Base-by-base conservation (phyloP, 2,329 filamentous ascomycete species). In the Coniella lustricola region DNA sequence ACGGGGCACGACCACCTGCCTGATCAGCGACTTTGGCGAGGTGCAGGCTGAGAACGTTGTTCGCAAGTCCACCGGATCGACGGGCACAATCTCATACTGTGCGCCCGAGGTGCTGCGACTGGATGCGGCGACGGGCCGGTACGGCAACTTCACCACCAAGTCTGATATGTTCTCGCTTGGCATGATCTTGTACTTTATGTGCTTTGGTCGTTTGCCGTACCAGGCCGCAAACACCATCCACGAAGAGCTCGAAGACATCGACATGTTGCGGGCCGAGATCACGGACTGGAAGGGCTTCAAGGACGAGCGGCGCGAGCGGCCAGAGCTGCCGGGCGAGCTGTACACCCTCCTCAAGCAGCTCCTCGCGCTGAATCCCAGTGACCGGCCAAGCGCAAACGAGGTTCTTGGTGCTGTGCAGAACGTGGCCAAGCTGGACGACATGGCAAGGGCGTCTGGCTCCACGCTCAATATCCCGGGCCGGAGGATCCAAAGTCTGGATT, bases 111-210 rank as follows among this genome's bases (percentile, higher is more conserved):
- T 98, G 0, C 71, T 98, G 25, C 82, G 78, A 44, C 77, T 78
- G 56, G 84, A 82, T 49, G 67, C 77, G 0, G 74, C 25, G 25
- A 29, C 73, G 22, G 91, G 91, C 0, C 77, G 77, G 1, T 91
- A 87, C 58, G 90, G 87, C 7, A 95, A 97, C 62, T 98, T 98
- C 60, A 95, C 90, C 0, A 90, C 88, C 21, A 98, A 97, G 62
- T 96, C 90, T 0, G 93, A 98, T 61, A 86, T 98, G n/a, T 98
- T 98, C 66, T 96, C 90, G 1, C 72, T 98, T 0, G 93, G 93
- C 42, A 96, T 98, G 91, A 97, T 97, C 48, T 76, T 98, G 3
- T 95, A 97, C 65, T 98, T 98, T 62, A 85, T 98, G 75, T 98
- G 93, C 64, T 98, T 98, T 62, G 88, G 85, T 1, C 78, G 84